Evolutionary conservation across 1,139 yeast species (phyloP), one percentile per base, ranked within the genome.

Genomic region (Nadsonia commutata): DNA sequence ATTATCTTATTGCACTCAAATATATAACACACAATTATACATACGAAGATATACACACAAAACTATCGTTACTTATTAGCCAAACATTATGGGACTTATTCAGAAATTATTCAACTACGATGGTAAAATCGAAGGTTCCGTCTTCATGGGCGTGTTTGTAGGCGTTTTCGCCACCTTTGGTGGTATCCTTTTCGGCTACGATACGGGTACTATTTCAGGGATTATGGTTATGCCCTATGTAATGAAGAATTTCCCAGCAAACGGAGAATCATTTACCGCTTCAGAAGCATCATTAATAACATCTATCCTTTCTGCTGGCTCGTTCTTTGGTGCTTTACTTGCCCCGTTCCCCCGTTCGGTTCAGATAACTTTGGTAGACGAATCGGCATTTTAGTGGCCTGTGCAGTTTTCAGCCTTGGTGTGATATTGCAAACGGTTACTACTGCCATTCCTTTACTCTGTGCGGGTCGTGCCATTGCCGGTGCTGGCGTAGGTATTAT

Each of bases 361-460:
- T 66, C 78, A 46, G 84, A 78, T 57, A 65, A 67, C 46, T 44
- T 74, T 43, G 83, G 84, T 51, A 72, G 84, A 65, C 70, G 78
- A 53, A 64, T 68, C 68, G 64, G 75, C 42, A 63, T 76, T 43
- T 68, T 77, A 45, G 56, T 74, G 38, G 63, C 70, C 33, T 62
- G 79, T 45, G 65, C 72, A 49, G 20, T 67, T 44, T 67, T 78
- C 39, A 78, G 74, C 64, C 64, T 76, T 45, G 84, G 84, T 54
- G 71, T 76, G 46, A 59, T 70, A 48, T 64, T 78, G 49, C 84
- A 78, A 62, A 68, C 72, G 42, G 77, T 74, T 43, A 56, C 80
- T 9, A 64, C 74, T 31, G 68, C 65, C 18, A 67, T 27, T 17
- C 20, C 37, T 9, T 31, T 41, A 3, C 41, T 56, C 37, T 50